These are phyloP conservation scores for Moniliophthora roreri DNA, from an alignment of 1,284 basidiomycete species.

Conservation along the genomic window DNA sequence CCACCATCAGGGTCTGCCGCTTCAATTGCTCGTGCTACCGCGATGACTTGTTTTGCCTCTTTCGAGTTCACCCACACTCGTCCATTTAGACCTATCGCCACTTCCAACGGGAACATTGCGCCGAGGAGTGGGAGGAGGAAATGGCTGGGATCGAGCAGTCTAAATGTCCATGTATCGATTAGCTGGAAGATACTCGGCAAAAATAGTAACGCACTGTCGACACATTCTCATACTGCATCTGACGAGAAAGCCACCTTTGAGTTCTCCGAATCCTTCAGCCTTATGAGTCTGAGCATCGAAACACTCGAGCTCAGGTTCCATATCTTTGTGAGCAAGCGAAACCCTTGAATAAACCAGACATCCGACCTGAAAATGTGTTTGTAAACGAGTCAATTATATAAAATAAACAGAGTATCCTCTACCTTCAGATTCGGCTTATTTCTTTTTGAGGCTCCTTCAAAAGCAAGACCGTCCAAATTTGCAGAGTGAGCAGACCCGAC, in stretches of 20 bases:
- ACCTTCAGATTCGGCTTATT: conserved; percentile 86
- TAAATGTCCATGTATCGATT: conserved; percentile 27
- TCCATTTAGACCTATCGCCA: conserved; percentile 80
- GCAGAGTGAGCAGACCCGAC: conserved; percentile 80
- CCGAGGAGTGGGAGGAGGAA: conserved; percentile 77
- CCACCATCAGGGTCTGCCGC: conserved; percentile 70
- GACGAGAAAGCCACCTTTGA: conserved; percentile 77
- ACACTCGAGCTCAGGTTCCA: conserved; percentile 88
- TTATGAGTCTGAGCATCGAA: conserved; percentile 85
- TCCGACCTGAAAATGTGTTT: conserved; percentile 57
- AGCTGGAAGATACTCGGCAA: conserved; percentile 3
- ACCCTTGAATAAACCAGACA: conserved; percentile 81
- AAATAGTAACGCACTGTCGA: conserved; percentile 58
- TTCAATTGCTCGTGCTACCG: conserved; percentile 68
- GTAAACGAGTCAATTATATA: conserved; percentile 1
- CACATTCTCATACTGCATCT: conserved; percentile 77
- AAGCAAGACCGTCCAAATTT: conserved; percentile 76
- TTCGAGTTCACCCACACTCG: conserved; percentile 78
- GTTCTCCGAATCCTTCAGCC: conserved; percentile 80
- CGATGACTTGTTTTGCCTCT: conserved; percentile 66
- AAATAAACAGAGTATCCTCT: conserved; percentile 7
- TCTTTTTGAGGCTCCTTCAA: conserved; percentile 84
- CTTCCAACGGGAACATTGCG: conserved; percentile 72
- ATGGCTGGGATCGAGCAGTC: conserved; percentile 71
- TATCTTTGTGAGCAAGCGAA: conserved; percentile 84